These are phyloP conservation scores for Lentinula boryana DNA, from an alignment of 768 basidiomycete genomes.

Conservation along the genomic window DNA sequence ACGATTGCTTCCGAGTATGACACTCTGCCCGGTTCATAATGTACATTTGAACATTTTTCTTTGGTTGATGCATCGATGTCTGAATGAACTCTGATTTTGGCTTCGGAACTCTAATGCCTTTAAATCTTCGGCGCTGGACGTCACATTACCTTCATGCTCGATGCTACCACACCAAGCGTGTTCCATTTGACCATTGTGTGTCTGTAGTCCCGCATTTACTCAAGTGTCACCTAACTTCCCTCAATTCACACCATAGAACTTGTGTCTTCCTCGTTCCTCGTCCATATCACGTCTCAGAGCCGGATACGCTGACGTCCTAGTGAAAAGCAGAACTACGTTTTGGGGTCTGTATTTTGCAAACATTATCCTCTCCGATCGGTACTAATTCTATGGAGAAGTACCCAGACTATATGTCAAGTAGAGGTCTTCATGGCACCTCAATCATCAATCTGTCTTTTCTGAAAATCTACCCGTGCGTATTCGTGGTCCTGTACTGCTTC, in stretches of 20 bases:
- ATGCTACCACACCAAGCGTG: not conserved
- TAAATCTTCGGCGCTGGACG: not conserved
- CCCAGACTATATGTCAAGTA: not conserved
- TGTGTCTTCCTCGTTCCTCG: not conserved
- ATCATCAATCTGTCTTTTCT: not conserved
- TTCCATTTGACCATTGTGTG: not conserved
- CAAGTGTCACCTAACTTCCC: not conserved
- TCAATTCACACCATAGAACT: not conserved
- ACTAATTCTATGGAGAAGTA: not conserved
- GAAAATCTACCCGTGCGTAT: not conserved
- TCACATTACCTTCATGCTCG: slow-evolving; percentile 3
- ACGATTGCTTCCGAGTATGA: not conserved
- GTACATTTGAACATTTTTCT: not conserved
- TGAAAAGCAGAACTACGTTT: slow-evolving; percentile 2
- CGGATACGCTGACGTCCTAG: not conserved
- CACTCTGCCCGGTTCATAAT: not conserved
- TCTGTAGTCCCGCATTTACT: slow-evolving; percentile 4
- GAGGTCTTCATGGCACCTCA: not conserved
- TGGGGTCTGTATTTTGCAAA: not conserved
- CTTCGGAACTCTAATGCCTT: not conserved
- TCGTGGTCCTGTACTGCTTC: not conserved
- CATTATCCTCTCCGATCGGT: slow-evolving; percentile 2
- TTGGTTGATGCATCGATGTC: not conserved
- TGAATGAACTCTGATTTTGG: not conserved
- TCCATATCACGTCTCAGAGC: slow-evolving; percentile 1